phyloP scores from a whole-genome alignment of 352 stramenopile genomes.

The Phytopythium aichiense region DNA sequence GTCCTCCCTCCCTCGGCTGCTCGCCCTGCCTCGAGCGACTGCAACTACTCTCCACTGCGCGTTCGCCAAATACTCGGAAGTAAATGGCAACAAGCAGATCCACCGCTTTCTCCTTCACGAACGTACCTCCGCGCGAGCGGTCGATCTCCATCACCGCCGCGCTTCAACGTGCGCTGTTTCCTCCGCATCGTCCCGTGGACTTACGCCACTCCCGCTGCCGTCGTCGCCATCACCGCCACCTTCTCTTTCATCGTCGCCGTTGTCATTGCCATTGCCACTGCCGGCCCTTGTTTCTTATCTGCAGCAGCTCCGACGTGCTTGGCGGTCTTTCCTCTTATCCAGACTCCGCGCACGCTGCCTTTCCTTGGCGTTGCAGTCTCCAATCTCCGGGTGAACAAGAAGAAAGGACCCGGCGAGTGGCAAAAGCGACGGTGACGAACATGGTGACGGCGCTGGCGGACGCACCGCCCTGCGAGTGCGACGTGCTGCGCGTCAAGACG shows the following conservation, averaged over 20 bases:
- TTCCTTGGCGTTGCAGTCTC: background rate
- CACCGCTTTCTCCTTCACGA: background rate
- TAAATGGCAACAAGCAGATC: background rate
- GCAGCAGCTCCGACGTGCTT: background rate
- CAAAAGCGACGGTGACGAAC: background rate
- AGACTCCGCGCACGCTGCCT: background rate
- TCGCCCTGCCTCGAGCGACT: background rate
- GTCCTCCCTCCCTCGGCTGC: background rate
- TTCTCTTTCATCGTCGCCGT: too few species aligned
- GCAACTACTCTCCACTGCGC: too few species aligned
- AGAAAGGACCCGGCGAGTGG: background rate
- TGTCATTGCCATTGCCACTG: background rate
- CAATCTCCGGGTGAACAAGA: background rate
- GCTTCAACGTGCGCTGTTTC: background rate
- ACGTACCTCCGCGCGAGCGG: background rate
- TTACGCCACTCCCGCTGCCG: too few species aligned
- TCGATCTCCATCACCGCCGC: background rate
- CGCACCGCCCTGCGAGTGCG: slow-evolving; percentile 2
- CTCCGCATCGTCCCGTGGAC: too few species aligned
- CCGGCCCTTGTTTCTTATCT: background rate
- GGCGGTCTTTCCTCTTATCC: slow-evolving; percentile 2
- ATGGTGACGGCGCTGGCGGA: background rate
- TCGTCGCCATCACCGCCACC: too few species aligned
- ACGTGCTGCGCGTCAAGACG: slow-evolving; percentile 6
- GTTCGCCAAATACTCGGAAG: too few species aligned